Evolutionary conservation across 2,329 filamentous ascomycete genomes (phyloP).

Genomic region (Botrytis medusae): DNA sequence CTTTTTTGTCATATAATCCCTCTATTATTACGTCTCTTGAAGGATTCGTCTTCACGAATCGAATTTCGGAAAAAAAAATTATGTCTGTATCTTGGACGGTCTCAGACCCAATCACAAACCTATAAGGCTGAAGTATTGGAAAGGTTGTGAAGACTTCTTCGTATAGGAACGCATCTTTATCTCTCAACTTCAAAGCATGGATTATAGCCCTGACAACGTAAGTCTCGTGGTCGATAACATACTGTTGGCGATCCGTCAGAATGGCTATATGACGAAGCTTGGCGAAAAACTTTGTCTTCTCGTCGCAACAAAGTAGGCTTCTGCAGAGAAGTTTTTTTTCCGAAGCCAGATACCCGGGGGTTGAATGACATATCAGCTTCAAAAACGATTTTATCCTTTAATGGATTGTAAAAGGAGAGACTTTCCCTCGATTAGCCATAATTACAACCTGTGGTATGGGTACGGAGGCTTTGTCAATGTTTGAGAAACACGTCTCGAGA

Average conservation of each 20-base stretch:
- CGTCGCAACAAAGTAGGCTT: not conserved
- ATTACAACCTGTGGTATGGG: not conserved
- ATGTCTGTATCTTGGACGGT: not conserved
- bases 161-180: not conserved
- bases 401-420: not conserved
- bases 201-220: too few species aligned
- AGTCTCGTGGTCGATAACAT: too few species aligned
- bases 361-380: not conserved
- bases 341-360: accelerated
- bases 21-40: not conserved
- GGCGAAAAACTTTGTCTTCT: not conserved
- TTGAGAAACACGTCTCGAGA: not conserved
- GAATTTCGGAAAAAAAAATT: too few species aligned
- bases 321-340: not conserved
- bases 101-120: not conserved
- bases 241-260: not conserved
- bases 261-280: not conserved
- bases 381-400: not conserved
- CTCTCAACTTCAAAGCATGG: not conserved
- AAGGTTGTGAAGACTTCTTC: not conserved
- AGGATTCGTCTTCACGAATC: not conserved
- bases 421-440: accelerated
- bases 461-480: not conserved
- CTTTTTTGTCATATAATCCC: not conserved
- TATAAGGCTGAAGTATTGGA: not conserved